These are phyloP conservation scores for Blastocystis sp. DNA, from an alignment of 352 stramenopile species.

Conservation along the genomic window DNA sequence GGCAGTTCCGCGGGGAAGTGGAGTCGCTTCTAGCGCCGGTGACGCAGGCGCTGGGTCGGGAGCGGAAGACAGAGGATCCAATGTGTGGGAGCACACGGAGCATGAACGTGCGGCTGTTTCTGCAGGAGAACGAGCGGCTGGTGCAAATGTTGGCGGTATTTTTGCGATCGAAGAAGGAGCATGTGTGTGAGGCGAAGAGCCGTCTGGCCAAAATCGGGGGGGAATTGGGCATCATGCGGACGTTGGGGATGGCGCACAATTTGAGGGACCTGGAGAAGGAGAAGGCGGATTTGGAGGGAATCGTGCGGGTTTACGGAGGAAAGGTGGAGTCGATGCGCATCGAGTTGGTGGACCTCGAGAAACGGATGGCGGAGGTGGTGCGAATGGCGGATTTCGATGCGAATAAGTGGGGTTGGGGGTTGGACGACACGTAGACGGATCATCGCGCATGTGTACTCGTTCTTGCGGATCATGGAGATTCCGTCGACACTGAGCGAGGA, in stretches of 20 bases:
- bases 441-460: constrained; percentile 8
- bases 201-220: not conserved
- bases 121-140: not conserved
- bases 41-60: not conserved
- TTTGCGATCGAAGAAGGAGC: not conserved
- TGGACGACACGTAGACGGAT: not conserved
- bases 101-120: not conserved
- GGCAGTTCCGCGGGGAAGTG: not conserved
- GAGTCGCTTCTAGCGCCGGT: not conserved
- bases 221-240: constrained; percentile 10
- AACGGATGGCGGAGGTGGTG: not conserved
- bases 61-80: too few relatives aligned
- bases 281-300: not conserved
- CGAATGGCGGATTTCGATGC: not conserved
- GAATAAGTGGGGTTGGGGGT: not conserved
- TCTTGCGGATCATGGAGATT: not conserved
- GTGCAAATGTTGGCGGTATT: not conserved
- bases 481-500: not conserved
- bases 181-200: not conserved
- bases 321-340: not conserved
- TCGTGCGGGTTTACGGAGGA: not conserved
- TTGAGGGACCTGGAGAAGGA: constrained; percentile 17
- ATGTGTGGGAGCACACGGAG: too few relatives aligned
- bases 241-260: constrained; percentile 14
- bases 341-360: not conserved